Percentiles rank a stretch among this genome's conserved stretches.
Evolutionary conservation across 2,329 filamentous ascomycete species (phyloP).

Genomic region (Neofusicoccum laricinum): DNA sequence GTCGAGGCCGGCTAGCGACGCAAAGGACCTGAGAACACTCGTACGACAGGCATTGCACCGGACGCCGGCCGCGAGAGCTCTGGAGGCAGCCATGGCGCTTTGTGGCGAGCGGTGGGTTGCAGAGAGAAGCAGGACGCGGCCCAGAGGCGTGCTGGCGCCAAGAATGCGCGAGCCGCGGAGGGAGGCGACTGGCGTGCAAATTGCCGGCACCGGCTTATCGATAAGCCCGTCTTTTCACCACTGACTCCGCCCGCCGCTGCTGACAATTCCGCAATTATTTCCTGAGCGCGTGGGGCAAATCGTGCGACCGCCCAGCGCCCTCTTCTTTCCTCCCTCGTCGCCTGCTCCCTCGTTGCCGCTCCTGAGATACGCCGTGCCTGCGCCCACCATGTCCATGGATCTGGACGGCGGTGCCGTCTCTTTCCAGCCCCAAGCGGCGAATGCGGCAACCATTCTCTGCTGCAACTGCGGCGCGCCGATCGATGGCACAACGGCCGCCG

Average conservation of each 20-base stretch:
- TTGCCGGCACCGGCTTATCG: background rate
- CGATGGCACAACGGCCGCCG: conserved; percentile 68
- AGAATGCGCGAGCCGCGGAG: background rate
- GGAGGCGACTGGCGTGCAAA: background rate
- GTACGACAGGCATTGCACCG: conserved; percentile 27
- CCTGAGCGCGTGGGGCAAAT: conserved; percentile 9
- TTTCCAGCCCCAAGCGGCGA: conserved; percentile 38
- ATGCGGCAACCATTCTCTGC: conserved; percentile 76
- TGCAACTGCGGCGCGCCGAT: conserved; percentile 97
- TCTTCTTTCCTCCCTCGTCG: background rate
- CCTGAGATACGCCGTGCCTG: conserved; percentile 3
- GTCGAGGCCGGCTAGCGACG: conserved; percentile 1
- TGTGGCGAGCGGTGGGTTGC: background rate
- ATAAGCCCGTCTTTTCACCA: conserved; percentile 9
- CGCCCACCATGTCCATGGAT: conserved; percentile 33
- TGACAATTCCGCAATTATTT: conserved; percentile 13
- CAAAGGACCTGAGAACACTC: background rate
- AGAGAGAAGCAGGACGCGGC: background rate
- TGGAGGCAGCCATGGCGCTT: conserved; percentile 25
- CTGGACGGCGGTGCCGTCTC: conserved; percentile 36
- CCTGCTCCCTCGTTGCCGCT: background rate
- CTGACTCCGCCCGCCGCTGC: background rate
- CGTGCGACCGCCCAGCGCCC: background rate
- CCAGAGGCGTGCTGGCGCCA: background rate
- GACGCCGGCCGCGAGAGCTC: conserved; percentile 23